Evolutionary conservation across 2,329 filamentous ascomycete genomes (phyloP).

Genomic region (Talaromyces sp.): DNA sequence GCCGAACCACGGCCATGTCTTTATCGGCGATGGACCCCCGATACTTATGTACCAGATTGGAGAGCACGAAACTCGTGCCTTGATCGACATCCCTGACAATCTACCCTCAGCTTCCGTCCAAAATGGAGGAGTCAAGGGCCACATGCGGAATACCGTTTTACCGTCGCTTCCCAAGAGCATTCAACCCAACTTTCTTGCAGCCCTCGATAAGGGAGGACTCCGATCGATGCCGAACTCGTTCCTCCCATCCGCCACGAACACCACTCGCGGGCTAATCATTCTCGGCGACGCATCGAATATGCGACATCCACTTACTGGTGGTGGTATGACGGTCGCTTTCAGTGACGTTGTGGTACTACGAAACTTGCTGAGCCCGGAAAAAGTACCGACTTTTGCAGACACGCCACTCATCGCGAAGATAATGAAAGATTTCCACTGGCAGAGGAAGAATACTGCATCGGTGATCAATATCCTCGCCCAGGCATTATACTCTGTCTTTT

Average conservation of each 20-base stretch:
- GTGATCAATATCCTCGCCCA: slow-evolving; percentile 98
- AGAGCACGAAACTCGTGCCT: slow-evolving; percentile 82
- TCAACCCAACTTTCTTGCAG: slow-evolving; percentile 67
- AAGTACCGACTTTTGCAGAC: slow-evolving; percentile 66
- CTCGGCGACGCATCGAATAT: slow-evolving; percentile 97
- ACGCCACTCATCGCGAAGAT: slow-evolving; percentile 61
- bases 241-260: slow-evolving; percentile 74
- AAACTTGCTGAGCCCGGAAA: slow-evolving; percentile 65
- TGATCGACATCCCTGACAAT: slow-evolving; percentile 81
- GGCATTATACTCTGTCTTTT: slow-evolving; percentile 87
- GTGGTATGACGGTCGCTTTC: slow-evolving; percentile 96
- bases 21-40: slow-evolving; percentile 72
- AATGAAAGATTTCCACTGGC: slow-evolving; percentile 78
- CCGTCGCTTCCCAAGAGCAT: slow-evolving; percentile 70
- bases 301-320: slow-evolving; percentile 96
- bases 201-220: slow-evolving; percentile 72
- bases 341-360: slow-evolving; percentile 81
- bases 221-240: slow-evolving; percentile 96
- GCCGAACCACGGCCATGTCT: slow-evolving; percentile 76
- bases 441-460: slow-evolving; percentile 71
- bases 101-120: slow-evolving; percentile 67
- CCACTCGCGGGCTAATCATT: slow-evolving; percentile 68
- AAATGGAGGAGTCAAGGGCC: slow-evolving; percentile 77
- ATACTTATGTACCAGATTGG: slow-evolving; percentile 96
- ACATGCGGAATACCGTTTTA: slow-evolving; percentile 74